Conservation (phyloP, 1,139 yeast species). For the Hyphopichia burtonii region DNA sequence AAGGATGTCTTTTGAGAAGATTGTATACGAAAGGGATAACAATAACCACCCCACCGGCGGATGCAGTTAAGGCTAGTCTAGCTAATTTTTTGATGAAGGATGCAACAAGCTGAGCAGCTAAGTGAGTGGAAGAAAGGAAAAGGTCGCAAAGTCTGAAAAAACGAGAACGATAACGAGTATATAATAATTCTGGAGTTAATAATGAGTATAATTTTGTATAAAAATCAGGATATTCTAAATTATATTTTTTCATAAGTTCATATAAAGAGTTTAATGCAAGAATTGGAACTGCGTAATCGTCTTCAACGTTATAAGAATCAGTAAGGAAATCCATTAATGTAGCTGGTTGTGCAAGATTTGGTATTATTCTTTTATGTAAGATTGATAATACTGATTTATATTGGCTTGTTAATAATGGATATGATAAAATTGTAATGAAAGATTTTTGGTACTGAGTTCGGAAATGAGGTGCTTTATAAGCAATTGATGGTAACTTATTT, state of each 20-base stretch:
- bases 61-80: conserved; percentile 71
- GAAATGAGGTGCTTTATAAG: conserved; percentile 57
- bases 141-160: conserved; percentile 85
- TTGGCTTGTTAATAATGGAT: conserved; percentile 53
- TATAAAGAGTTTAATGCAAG: conserved; percentile 86
- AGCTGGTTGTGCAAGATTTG: conserved; percentile 77
- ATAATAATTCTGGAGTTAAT: conserved; percentile 71
- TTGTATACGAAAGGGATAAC: conserved; percentile 91
- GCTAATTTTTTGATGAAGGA: conserved; percentile 85
- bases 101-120: conserved; percentile 80
- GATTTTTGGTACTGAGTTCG: conserved; percentile 67
- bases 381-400: conserved; percentile 68
- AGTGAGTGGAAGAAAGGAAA: conserved; percentile 83
- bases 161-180: conserved; percentile 79
- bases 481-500: conserved; percentile 51
- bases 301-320: conserved; percentile 66
- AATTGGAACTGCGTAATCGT: conserved; percentile 70
- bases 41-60: conserved; percentile 87
- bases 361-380: conserved; percentile 81
- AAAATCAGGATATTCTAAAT: conserved; percentile 91
- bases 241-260: conserved; percentile 76
- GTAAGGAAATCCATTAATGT: conserved; percentile 90
- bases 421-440: conserved; percentile 57
- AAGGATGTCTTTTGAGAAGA: conserved; percentile 83
- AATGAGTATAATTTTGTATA: conserved; percentile 79